Evolutionary conservation across 257 asterid species (phyloP).

Genomic region (Fraxinus cuspidata): DNA sequence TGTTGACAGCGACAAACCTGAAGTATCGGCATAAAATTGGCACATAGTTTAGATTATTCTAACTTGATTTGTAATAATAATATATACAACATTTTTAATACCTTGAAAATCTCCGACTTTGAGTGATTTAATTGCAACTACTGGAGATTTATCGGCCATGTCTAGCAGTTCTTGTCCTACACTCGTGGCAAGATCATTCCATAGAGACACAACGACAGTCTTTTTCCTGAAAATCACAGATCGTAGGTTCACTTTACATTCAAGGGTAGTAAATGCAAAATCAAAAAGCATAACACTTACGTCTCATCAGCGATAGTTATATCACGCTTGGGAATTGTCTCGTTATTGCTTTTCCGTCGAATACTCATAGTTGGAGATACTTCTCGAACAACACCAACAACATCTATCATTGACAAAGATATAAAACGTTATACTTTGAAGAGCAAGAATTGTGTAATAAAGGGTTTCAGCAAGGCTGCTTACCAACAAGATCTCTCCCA

Average conservation of each 20-base stretch:
- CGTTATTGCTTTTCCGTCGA: slow-evolving; percentile 79
- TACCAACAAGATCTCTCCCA: slow-evolving; percentile 89
- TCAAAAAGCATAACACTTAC: slow-evolving; percentile 36
- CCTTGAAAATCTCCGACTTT: slow-evolving; percentile 96
- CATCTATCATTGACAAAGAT: slow-evolving; percentile 48
- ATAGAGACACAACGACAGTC: slow-evolving; percentile 63
- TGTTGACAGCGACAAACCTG: slow-evolving; percentile 88
- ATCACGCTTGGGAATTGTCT: slow-evolving; percentile 80
- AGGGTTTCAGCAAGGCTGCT: slow-evolving; percentile 1
- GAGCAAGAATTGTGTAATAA: not conserved
- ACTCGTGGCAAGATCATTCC: slow-evolving; percentile 66
- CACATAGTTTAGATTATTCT: not conserved
- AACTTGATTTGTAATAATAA: not conserved
- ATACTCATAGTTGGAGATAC: slow-evolving; percentile 83
- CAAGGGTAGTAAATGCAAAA: not conserved
- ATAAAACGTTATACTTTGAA: slow-evolving; percentile 1
- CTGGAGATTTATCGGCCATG: slow-evolving; percentile 82
- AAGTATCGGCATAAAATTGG: slow-evolving; percentile 14
- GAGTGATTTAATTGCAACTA: slow-evolving; percentile 86
- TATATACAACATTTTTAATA: slow-evolving; percentile 9
- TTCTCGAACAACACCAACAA: slow-evolving; percentile 85
- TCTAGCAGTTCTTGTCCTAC: slow-evolving; percentile 69
- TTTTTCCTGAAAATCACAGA: slow-evolving; percentile 60
- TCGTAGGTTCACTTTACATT: not conserved
- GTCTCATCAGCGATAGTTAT: slow-evolving; percentile 90